phyloP scores from a whole-genome alignment of 805 yeast species.

The Saccharomycopsis sp. region DNA sequence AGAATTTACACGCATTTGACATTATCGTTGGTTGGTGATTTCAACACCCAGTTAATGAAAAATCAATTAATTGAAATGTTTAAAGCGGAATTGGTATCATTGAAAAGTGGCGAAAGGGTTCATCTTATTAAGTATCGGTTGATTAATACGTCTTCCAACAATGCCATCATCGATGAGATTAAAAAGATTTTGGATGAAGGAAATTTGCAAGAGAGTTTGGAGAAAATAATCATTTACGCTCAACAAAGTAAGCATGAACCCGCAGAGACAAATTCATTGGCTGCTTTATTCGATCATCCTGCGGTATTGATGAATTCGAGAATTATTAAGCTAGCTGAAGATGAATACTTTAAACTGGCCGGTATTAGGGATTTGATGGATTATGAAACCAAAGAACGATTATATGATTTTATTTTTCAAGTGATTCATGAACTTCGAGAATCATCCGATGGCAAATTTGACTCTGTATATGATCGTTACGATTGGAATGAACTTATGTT shows the following conservation, averaged over 20 bases:
- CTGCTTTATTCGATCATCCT: constrained; percentile 27
- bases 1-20: constrained; percentile 26
- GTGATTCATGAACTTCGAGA: constrained; percentile 22
- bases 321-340: constrained; percentile 32
- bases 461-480: constrained; percentile 12
- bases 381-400: constrained; percentile 42
- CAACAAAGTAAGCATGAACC: neutral
- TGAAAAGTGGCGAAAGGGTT: constrained; percentile 22
- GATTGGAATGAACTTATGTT: constrained; percentile 45
- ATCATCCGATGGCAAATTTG: constrained; percentile 21
- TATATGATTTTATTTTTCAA: constrained; percentile 29
- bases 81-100: constrained; percentile 15
- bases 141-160: constrained; percentile 27
- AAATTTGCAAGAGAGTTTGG: constrained; percentile 21
- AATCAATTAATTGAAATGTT: constrained; percentile 39
- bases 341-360: constrained; percentile 20
- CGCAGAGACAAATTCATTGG: neutral
- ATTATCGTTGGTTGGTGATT: constrained; percentile 50
- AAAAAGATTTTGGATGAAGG: constrained; percentile 21
- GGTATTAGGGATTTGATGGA: constrained; percentile 34
- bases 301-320: constrained; percentile 49
- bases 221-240: neutral
- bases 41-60: constrained; percentile 32
- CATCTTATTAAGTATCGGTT: constrained; percentile 36
- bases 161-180: constrained; percentile 24